Conservation (phyloP, 768 basidiomycete genomes). For the Kwoniella newhampshirensis region DNA sequence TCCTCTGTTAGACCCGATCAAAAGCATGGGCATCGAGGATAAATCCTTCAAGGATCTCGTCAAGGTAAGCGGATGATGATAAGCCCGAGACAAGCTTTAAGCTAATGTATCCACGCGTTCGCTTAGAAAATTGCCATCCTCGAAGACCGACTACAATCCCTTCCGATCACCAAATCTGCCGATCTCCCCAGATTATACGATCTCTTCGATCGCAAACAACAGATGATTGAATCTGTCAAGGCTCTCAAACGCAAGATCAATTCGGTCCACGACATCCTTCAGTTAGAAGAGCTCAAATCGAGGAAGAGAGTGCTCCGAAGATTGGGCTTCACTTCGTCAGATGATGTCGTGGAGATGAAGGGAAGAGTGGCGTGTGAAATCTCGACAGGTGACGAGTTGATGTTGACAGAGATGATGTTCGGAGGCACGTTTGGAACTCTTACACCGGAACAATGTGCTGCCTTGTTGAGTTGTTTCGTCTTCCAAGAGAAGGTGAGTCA, state of each 20-base stretch:
- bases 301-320: constrained; percentile 91
- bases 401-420: constrained; percentile 95
- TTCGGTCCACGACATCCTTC: constrained; percentile 85
- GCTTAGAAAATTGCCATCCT: constrained; percentile 83
- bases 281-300: constrained; percentile 93
- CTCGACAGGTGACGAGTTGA: constrained; percentile 90
- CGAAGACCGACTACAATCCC: constrained; percentile 79
- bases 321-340: constrained; percentile 79
- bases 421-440: constrained; percentile 92
- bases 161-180: constrained; percentile 74
- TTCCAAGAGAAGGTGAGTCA: constrained; percentile 84
- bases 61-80: constrained; percentile 59
- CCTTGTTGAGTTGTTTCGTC: constrained; percentile 94
- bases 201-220: constrained; percentile 73
- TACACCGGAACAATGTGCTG: constrained; percentile 86
- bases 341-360: constrained; percentile 96
- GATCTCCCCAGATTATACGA: constrained; percentile 78
- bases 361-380: constrained; percentile 98
- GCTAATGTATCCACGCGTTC: constrained; percentile 7
- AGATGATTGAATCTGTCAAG: constrained; percentile 56
- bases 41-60: constrained; percentile 85
- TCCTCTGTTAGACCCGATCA: constrained; percentile 79
- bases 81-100: background rate
- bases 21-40: constrained; percentile 95
- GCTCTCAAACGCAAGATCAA: constrained; percentile 80